A percentile compares a stretch with the other conserved stretches of the same genome.
Conservation (phyloP, 768 basidiomycete species). For the Tricholoma terreum region DNA sequence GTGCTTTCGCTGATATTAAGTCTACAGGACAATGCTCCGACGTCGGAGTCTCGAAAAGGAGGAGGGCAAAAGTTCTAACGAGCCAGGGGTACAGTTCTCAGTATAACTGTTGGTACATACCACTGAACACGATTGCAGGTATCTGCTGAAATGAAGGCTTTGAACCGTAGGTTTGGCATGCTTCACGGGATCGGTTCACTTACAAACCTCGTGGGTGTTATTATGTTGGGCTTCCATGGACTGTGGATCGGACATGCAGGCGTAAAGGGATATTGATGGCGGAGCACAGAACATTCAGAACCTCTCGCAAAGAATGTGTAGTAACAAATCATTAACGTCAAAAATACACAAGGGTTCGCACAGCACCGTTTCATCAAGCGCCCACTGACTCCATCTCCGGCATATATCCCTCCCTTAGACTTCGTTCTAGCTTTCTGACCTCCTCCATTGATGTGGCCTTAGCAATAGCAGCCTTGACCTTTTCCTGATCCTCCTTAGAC, state of each 20-base stretch:
- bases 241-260: constrained; percentile 65
- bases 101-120: background rate
- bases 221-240: constrained; percentile 65
- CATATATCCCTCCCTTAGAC: constrained; percentile 79
- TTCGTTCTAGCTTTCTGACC: constrained; percentile 78
- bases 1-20: background rate
- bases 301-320: constrained; percentile 11
- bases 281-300: constrained; percentile 10
- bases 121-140: constrained; percentile 37
- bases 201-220: constrained; percentile 58
- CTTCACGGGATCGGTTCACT: constrained; percentile 71
- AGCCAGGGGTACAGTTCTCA: constrained; percentile 49
- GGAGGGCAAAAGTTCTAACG: constrained; percentile 66
- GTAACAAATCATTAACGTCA: constrained; percentile 12
- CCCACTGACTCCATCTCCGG: constrained; percentile 76
- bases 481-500: constrained; percentile 89
- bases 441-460: constrained; percentile 91
- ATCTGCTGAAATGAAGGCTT: constrained; percentile 63
- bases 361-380: constrained; percentile 41
- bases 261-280: constrained; percentile 35
- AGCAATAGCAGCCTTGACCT: constrained; percentile 83
- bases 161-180: constrained; percentile 63
- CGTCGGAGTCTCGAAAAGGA: constrained; percentile 72
- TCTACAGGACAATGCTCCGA: constrained; percentile 66
- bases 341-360: constrained; percentile 30